Evolutionary conservation across 1,139 yeast genomes (phyloP).

Genomic region (Pichia sp.): DNA sequence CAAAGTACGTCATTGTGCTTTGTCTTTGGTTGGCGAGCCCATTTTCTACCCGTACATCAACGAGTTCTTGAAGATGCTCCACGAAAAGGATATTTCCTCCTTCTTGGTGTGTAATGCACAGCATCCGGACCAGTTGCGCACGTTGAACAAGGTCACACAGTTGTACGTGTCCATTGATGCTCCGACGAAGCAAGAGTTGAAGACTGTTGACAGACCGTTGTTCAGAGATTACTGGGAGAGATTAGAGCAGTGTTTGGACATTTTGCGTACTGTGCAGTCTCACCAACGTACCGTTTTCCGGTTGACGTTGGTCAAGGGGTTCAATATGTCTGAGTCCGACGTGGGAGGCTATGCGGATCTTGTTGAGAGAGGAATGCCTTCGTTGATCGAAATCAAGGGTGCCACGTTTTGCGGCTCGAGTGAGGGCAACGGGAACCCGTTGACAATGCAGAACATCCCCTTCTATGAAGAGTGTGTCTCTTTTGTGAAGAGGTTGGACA

Average conservation of each 20-base stretch:
- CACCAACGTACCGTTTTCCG: conserved; percentile 91
- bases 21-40: conserved; percentile 91
- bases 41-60: conserved; percentile 89
- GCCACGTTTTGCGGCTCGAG: conserved; percentile 92
- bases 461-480: conserved; percentile 84
- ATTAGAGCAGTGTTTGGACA: conserved; percentile 73
- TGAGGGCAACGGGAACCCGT: conserved; percentile 74
- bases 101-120: conserved; percentile 94
- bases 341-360: conserved; percentile 84
- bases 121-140: conserved; percentile 79
- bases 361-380: conserved; percentile 77
- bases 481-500: conserved; percentile 62
- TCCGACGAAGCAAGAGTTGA: conserved; percentile 73
- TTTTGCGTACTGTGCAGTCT: conserved; percentile 62
- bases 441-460: conserved; percentile 94
- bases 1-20: conserved; percentile 83
- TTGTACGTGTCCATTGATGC: conserved; percentile 92
- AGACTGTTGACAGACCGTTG: conserved; percentile 82
- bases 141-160: conserved; percentile 76
- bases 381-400: conserved; percentile 89
- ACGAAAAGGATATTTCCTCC: conserved; percentile 72
- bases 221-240: conserved; percentile 94
- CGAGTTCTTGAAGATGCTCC: conserved; percentile 76
- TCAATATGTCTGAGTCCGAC: conserved; percentile 65
- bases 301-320: conserved; percentile 85